phyloP scores from a whole-genome alignment of 2,329 filamentous ascomycete genomes.

The Aspergillus transmontanensis region DNA sequence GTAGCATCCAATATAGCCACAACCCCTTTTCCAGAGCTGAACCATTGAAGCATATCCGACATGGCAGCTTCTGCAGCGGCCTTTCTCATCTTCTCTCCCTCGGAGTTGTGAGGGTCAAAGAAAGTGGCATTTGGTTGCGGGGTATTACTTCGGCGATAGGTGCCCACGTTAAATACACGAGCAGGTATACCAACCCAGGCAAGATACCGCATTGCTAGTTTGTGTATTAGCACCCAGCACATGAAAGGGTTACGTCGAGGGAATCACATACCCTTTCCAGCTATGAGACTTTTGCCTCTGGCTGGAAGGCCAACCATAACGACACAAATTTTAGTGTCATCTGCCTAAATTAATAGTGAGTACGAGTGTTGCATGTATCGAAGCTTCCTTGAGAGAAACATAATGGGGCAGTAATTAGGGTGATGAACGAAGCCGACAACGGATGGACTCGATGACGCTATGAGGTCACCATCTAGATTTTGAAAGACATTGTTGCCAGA shows the following conservation, averaged over 20 bases:
- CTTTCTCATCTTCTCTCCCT: constrained; percentile 85
- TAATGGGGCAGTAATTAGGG: constrained; percentile 2
- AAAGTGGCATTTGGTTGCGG: constrained; percentile 92
- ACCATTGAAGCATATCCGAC: constrained; percentile 93
- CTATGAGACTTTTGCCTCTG: constrained; percentile 94
- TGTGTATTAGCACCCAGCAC: neutral
- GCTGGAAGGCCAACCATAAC: constrained; percentile 98
- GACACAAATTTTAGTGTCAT: constrained; percentile 95
- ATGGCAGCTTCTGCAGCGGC: constrained; percentile 91
- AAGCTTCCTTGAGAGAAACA: neutral
- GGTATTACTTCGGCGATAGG: constrained; percentile 85
- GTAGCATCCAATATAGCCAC: constrained; percentile 96
- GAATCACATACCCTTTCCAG: constrained; percentile 78
- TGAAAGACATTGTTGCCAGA: neutral
- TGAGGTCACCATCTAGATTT: neutral
- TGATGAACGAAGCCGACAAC: neutral
- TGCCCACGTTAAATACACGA: constrained; percentile 96
- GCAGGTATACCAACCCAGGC: constrained; percentile 95
- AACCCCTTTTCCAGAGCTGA: constrained; percentile 71
- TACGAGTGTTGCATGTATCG: neutral
- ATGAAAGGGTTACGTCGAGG: neutral
- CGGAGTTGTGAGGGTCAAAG: constrained; percentile 86
- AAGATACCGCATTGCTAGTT: constrained; percentile 82
- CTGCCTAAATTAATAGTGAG: constrained; percentile 68
- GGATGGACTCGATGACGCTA: constrained; percentile 4